Base-by-base conservation (phyloP, 306 rosid genomes). In the Carpinus fangiana region DNA sequence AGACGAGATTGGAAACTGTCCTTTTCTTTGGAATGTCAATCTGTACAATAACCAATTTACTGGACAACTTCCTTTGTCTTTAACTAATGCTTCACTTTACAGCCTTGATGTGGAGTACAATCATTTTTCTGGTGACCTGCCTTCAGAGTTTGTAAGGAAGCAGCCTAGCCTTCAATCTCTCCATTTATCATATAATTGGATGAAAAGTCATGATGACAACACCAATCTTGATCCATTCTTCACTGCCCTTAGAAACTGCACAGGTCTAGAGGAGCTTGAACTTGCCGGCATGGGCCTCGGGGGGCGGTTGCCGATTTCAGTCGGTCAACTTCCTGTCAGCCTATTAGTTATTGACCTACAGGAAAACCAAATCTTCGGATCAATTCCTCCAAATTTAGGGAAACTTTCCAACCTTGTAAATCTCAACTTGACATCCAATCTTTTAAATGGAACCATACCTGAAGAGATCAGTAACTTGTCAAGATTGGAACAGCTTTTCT, bases 251-350 rank as follows among this genome's bases (percentile, higher is more conserved):
- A 56, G 68, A 74, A 91, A 88, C 79, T 88, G 89, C 87, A 83
- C 81, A 57, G 0, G 0, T 18, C 81, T 89, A 21, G 34, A 23
- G 86, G 97, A 91, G 86, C 90, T 91, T 46, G 92, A 91, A 83
- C 60, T 89, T 80, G 93, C 85, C 3, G 91, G 96, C 16, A 89
- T 91, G 92, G 87, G 55, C 61, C 88, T 89, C 46, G 89, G 93
- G 17, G 96, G 92, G 74, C 80, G 38, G 36, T 65, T 91, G 70
- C 86, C 93, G 34, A 23, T 21, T 45, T 81, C 90, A 3, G 66
- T 87, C 13, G 80, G 82, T 47, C 64, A 67, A 48, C 82, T 86
- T 47, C 80, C 85, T 28, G 41, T 28, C 38, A 65, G 48, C n/a
- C 59, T 89, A 7, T 26, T 21, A 51, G 20, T 34, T 46, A 36